A percentile compares a stretch with the other conserved stretches of the same genome.
phyloP scores from a whole-genome alignment of 2,329 filamentous ascomycete species.

The Exophiala sp. region DNA sequence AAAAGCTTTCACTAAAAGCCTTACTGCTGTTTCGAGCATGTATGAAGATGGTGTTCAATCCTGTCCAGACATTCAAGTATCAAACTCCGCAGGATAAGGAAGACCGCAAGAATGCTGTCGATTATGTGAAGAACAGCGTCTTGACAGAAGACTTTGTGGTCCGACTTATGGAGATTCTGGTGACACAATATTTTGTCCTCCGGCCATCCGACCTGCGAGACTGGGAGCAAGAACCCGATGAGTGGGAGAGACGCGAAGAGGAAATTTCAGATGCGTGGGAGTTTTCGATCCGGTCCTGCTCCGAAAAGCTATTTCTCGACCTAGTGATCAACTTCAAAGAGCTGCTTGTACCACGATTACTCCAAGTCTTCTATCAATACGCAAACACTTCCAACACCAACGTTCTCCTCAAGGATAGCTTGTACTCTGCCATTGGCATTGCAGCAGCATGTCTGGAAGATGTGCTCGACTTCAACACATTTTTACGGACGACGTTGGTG shows the following conservation, averaged over 20 bases:
- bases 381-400: slow-evolving; percentile 61
- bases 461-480: slow-evolving; percentile 74
- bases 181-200: slow-evolving; percentile 84
- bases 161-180: slow-evolving; percentile 75
- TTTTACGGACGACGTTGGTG: slow-evolving; percentile 69
- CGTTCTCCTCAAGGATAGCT: slow-evolving; percentile 81
- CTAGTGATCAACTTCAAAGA: slow-evolving; percentile 83
- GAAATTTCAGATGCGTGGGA: slow-evolving; percentile 80
- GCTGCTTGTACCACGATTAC: slow-evolving; percentile 68
- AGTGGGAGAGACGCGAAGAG: slow-evolving; percentile 89
- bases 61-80: slow-evolving; percentile 76
- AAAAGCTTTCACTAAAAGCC: slow-evolving; percentile 76
- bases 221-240: slow-evolving; percentile 92
- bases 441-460: slow-evolving; percentile 69
- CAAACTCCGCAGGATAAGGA: slow-evolving; percentile 66
- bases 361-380: slow-evolving; percentile 75
- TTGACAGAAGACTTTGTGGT: slow-evolving; percentile 71
- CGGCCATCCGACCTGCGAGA: slow-evolving; percentile 75
- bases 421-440: slow-evolving; percentile 88
- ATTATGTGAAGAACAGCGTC: slow-evolving; percentile 65
- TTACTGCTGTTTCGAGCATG: slow-evolving; percentile 76
- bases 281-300: slow-evolving; percentile 84
- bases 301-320: slow-evolving; percentile 89
- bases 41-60: slow-evolving; percentile 76
- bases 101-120: slow-evolving; percentile 65